Evolutionary conservation across 805 yeast species (phyloP), one percentile per base, ranked within the genome.

Genomic region (Isabelozyma pseudorhagii): DNA sequence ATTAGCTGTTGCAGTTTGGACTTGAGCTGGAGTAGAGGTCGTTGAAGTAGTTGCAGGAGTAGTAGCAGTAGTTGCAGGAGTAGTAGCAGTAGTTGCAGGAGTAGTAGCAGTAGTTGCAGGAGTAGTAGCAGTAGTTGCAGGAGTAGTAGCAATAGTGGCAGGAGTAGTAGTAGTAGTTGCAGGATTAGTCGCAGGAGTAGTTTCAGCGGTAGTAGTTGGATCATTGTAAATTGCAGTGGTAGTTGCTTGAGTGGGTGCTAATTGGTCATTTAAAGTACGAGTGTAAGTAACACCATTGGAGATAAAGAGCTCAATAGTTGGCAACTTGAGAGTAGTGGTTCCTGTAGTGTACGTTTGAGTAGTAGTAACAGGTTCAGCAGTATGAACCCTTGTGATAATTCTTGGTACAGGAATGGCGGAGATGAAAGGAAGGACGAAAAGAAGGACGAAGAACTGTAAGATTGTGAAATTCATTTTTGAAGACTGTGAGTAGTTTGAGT

Each of bases 241-340:
- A 44, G 75, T 71, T 34, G 69, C 61, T 9, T 74, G 67, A 25
- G 67, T 56, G 44, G 68, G 62, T 29, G 64, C 67, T 55, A 71
- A 59, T 31, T 61, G 64, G 18, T 63, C 68, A 42, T 66, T 59
- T 47, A 71, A 60, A 25, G 85, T 81, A 50, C 61, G 58, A 13
- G 84, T 80, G 54, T 71, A 78, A 38, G 82, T 77, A 40, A 68
- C 78, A 44, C 81, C 83, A 58, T 78, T 72, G 8, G 81, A 78
- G 46, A 81, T 72, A 41, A 79, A 67, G 14, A 81, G 64, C 53
- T 79, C 77, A 38, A 81, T 84, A 15, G 82, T 75, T 25, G 84
- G 83, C 50, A 78, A 67, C 54, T 71, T 68, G 15, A 76, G 65
- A 11, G 83, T 78, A 21, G 78, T 70, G 27, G 80, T 76, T 40